phyloP scores from a whole-genome alignment of 192 early-diverging fungal genomes.

The Geranomyces michiganensis region DNA sequence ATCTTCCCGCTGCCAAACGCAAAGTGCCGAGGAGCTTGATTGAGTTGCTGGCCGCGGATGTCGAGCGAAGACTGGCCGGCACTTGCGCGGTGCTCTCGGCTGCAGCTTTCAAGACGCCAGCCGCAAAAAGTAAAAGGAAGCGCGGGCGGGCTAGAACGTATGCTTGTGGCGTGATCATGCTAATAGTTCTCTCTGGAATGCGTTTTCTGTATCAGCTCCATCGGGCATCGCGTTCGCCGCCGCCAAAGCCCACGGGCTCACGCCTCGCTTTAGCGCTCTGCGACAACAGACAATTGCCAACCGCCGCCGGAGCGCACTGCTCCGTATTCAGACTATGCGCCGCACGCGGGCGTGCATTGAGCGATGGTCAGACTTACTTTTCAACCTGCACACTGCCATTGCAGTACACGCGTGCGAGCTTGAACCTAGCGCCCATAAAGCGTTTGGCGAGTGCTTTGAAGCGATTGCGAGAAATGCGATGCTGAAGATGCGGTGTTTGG shows the following conservation, averaged over 20 bases:
- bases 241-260: constrained; percentile 20
- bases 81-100: background rate
- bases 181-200: background rate
- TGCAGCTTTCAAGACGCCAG: background rate
- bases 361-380: constrained; percentile 1
- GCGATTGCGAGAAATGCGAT: constrained; percentile 18
- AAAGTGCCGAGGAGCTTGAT: background rate
- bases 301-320: background rate
- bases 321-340: background rate
- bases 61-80: constrained; percentile 4
- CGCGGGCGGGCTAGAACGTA: too few species aligned
- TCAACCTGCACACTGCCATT: background rate
- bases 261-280: background rate
- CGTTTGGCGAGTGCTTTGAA: constrained; percentile 10
- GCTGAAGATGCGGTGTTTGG: constrained; percentile 18
- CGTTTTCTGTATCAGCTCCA: background rate
- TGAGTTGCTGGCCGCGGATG: background rate
- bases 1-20: background rate
- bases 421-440: background rate
- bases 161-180: background rate
- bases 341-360: background rate
- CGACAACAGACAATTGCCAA: background rate
- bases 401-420: constrained; percentile 2
- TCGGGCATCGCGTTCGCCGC: constrained; percentile 13
- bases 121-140: background rate